Conservation (phyloP, 1,284 basidiomycete genomes). For the Austroboletus niveus region DNA sequence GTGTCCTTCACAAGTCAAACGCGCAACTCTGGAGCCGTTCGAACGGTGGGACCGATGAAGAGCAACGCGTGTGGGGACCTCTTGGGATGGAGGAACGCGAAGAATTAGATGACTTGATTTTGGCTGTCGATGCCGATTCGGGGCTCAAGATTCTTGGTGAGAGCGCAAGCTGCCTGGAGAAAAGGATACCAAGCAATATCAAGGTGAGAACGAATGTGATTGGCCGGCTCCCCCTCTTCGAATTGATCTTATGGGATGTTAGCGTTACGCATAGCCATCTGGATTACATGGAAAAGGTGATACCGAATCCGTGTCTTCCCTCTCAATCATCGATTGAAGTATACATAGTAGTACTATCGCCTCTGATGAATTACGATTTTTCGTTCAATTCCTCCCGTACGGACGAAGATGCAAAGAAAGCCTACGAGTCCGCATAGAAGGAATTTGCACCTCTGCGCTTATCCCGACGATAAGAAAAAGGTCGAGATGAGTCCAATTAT, state of each 20-base stretch:
- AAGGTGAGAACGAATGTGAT: neutral
- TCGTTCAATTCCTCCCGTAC: neutral
- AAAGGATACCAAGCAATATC: neutral
- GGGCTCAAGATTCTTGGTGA: constrained; percentile 4
- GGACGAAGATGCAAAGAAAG: neutral
- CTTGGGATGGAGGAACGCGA: neutral
- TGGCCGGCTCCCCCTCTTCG: neutral
- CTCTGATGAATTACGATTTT: neutral
- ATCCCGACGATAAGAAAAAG: neutral
- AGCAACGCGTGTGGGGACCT: neutral
- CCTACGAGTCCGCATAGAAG: neutral
- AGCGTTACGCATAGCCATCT: neutral
- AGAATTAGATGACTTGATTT: constrained; percentile 8
- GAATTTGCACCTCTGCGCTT: neutral
- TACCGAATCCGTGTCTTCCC: neutral
- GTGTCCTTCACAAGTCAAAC: neutral
- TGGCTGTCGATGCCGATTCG: constrained; percentile 9
- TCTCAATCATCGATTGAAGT: neutral
- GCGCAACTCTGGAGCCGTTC: constrained; percentile 6
- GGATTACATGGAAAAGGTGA: constrained; percentile 1
- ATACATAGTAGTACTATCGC: neutral
- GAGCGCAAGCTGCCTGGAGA: too few relatives aligned
- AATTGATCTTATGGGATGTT: neutral
- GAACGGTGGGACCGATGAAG: constrained; percentile 1
- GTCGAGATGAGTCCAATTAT: neutral